Conservation (phyloP, 2,329 filamentous ascomycete species). For the Fusarium mangiferae region DNA sequence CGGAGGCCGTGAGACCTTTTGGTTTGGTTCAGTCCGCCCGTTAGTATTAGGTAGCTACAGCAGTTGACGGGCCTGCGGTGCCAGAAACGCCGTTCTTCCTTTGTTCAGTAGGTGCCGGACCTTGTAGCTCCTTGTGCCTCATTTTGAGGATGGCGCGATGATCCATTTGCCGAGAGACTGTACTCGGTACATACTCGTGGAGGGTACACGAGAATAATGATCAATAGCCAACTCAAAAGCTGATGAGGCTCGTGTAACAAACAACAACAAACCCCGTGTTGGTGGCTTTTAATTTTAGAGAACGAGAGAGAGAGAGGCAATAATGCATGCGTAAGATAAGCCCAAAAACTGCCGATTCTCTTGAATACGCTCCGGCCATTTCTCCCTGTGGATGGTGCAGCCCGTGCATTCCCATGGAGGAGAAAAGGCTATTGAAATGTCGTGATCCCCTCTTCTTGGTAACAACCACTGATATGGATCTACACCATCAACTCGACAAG, state of each 20-base stretch:
- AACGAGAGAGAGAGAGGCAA: not conserved
- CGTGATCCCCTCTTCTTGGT: not conserved
- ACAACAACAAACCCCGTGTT: not conserved
- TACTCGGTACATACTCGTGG: not conserved
- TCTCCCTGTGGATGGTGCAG: not conserved
- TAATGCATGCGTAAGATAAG: not conserved
- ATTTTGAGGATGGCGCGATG: slow-evolving; percentile 24
- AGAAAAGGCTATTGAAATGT: not conserved
- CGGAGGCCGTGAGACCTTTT: slow-evolving; percentile 27
- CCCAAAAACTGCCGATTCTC: not conserved
- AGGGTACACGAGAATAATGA: not conserved
- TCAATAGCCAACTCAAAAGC: not conserved
- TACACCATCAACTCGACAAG: not conserved
- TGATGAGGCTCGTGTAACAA: slow-evolving; percentile 4
- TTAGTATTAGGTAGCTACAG: not conserved
- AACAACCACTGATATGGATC: slow-evolving; percentile 14
- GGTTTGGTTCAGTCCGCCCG: not conserved
- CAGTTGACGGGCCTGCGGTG: not conserved
- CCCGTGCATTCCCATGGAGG: slow-evolving; percentile 4
- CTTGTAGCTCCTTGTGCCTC: slow-evolving; percentile 29
- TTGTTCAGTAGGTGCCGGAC: slow-evolving; percentile 20
- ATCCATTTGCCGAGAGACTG: not conserved
- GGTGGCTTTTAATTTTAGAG: slow-evolving; percentile 6
- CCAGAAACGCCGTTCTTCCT: slow-evolving; percentile 18
- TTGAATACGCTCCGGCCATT: slow-evolving; percentile 9